Conservation (phyloP, 179 eudicot species). For the Dionaea muscipula region DNA sequence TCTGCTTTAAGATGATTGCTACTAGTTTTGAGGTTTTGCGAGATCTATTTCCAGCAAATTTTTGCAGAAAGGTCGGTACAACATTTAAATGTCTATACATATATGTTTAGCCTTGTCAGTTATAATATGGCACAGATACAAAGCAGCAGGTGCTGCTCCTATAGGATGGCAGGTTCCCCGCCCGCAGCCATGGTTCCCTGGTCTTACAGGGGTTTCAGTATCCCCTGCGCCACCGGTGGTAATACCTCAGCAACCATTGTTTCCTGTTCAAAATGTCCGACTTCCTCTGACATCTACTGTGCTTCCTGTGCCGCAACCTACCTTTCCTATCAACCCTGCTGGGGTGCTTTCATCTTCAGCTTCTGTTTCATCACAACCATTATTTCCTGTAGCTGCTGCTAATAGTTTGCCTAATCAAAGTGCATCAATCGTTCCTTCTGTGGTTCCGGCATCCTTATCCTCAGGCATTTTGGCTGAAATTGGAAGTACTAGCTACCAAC, state of each 20-base stretch:
- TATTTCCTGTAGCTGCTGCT: constrained; percentile 73
- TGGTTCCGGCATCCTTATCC: constrained; percentile 33
- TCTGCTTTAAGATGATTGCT: no score
- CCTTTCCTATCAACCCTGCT: constrained; percentile 35
- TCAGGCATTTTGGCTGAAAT: constrained; percentile 25
- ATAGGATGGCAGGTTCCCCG: constrained; percentile 82
- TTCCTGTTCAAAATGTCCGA: constrained; percentile 61
- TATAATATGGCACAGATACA: constrained; percentile 43
- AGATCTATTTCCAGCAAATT: no score
- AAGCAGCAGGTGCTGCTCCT: constrained; percentile 46
- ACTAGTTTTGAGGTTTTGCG: no score
- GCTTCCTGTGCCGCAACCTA: constrained; percentile 46
- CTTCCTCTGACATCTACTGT: constrained; percentile 34
- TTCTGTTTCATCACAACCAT: constrained; percentile 66
- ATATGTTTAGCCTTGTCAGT: no score
- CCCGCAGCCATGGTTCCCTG: constrained; percentile 77
- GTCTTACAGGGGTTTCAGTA: constrained; percentile 46
- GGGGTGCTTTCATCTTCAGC: constrained; percentile 26
- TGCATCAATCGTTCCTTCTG: constrained; percentile 32
- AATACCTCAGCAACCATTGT: constrained; percentile 67
- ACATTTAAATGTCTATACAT: no score
- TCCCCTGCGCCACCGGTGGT: constrained; percentile 48
- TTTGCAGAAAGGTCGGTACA: no score
- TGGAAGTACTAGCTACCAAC: constrained; percentile 27
- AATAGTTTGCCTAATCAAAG: constrained; percentile 39